These are phyloP conservation scores for Colletotrichum neosansevieriae DNA, from an alignment of 2,329 filamentous ascomycete genomes.

Conservation along the genomic window DNA sequence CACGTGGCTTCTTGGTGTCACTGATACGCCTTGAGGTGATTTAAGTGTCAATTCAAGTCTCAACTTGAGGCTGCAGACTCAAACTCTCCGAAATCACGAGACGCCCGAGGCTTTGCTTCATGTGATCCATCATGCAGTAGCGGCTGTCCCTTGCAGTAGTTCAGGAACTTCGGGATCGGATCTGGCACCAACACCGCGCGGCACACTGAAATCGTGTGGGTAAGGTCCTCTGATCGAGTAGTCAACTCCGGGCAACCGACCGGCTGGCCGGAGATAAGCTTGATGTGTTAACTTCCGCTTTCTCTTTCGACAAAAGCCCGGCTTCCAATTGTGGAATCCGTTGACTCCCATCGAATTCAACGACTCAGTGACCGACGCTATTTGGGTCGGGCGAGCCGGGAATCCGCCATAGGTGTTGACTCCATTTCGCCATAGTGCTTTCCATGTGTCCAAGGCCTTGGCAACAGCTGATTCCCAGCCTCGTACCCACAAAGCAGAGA, in stretches of 20 bases:
- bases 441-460: background rate
- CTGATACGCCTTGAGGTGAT: constrained; percentile 12
- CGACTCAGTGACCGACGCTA: background rate
- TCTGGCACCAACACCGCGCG: background rate
- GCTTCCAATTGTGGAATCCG: background rate
- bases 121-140: background rate
- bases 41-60: background rate
- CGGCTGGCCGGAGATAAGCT: constrained; percentile 17
- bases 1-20: constrained; percentile 18
- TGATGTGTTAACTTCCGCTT: constrained; percentile 8
- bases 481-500: background rate
- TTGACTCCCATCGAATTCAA: background rate
- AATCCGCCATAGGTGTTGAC: no score
- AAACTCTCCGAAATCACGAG: background rate
- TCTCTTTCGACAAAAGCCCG: background rate
- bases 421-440: no score
- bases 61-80: constrained; percentile 6
- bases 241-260: constrained; percentile 14
- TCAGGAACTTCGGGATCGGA: background rate
- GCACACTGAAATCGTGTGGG: background rate
- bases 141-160: background rate
- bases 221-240: constrained; percentile 1
- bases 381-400: background rate
- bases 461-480: background rate
- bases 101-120: background rate